phyloP scores from a whole-genome alignment of 805 yeast species.

The Spathaspora hagerdaliae region DNA sequence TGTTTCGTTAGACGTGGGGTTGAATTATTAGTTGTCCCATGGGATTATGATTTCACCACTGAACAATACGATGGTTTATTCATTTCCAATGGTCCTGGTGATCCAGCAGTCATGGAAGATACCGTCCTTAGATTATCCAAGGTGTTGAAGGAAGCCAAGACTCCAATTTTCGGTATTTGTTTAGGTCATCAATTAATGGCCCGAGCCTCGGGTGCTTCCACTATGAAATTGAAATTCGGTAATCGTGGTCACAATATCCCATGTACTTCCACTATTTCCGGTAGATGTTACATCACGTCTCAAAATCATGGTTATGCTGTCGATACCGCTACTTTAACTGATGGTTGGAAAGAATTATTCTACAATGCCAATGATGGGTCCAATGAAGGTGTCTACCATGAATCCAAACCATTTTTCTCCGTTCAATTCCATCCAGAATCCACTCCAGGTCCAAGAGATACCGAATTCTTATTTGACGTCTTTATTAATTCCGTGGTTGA shows the following conservation, averaged over 20 bases:
- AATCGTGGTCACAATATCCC: conserved; percentile 99
- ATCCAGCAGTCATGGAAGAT: conserved; percentile 79
- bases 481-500: conserved; percentile 80
- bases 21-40: conserved; percentile 92
- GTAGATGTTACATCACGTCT: conserved; percentile 96
- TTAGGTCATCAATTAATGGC: conserved; percentile 96
- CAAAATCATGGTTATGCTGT: conserved; percentile 99
- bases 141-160: conserved; percentile 60
- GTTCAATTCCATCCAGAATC: conserved; percentile 99
- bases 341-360: conserved; percentile 91
- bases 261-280: conserved; percentile 82
- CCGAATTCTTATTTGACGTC: conserved; percentile 93
- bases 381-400: conserved; percentile 96
- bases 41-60: conserved; percentile 79
- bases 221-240: conserved; percentile 91
- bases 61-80: conserved; percentile 94
- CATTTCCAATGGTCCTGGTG: conserved; percentile 99
- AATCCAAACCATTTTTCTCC: conserved; percentile 84
- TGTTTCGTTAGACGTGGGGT: conserved; percentile 96
- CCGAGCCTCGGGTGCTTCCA: conserved; percentile 91
- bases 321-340: conserved; percentile 66
- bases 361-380: conserved; percentile 96
- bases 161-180: conserved; percentile 97
- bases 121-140: conserved; percentile 58
- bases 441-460: conserved; percentile 98